Evolutionary conservation across 2,329 filamentous ascomycete genomes (phyloP).

Genomic region (Alternaria triticimaculans): DNA sequence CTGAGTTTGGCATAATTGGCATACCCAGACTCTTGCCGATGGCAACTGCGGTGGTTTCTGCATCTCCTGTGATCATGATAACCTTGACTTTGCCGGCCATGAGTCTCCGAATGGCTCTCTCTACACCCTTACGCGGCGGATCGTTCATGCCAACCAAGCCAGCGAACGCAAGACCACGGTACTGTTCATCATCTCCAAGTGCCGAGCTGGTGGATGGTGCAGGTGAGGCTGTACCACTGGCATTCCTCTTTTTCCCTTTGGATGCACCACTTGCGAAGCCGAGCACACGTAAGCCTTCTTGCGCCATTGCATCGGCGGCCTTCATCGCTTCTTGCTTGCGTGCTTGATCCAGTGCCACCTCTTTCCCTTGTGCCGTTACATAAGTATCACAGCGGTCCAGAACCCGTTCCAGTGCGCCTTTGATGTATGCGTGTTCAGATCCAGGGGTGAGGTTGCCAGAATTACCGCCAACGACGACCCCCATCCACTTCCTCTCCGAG

Average conservation of each 20-base stretch:
- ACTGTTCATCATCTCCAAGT: conserved; percentile 71
- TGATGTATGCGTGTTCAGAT: conserved; percentile 89
- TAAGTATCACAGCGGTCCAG: conserved; percentile 90
- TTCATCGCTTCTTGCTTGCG: conserved; percentile 75
- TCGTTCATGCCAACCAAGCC: conserved; percentile 98
- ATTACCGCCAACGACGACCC: conserved; percentile 73
- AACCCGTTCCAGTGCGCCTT: conserved; percentile 89
- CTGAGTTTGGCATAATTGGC: conserved; percentile 71
- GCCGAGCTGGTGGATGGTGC: conserved; percentile 28
- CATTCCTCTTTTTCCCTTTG: conserved; percentile 34
- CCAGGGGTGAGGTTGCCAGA: conserved; percentile 61
- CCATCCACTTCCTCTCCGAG: conserved; percentile 99
- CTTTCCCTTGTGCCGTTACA: conserved; percentile 81
- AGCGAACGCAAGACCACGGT: conserved; percentile 84
- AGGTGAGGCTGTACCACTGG: conserved; percentile 43
- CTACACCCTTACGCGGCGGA: conserved; percentile 88
- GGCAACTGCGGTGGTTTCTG: conserved; percentile 90
- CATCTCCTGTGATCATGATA: conserved; percentile 99
- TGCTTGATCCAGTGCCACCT: conserved; percentile 81
- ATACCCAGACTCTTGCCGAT: conserved; percentile 97
- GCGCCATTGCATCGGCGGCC: conserved; percentile 85
- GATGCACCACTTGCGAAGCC: conserved; percentile 87
- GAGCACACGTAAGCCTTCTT: conserved; percentile 86
- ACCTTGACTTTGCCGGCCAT: conserved; percentile 96
- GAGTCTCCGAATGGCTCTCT: conserved; percentile 83